Percentiles rank a stretch among this genome's conserved stretches.
Evolutionary conservation across 345 rosid species (phyloP).

Genomic region (Aegle marmelos): DNA sequence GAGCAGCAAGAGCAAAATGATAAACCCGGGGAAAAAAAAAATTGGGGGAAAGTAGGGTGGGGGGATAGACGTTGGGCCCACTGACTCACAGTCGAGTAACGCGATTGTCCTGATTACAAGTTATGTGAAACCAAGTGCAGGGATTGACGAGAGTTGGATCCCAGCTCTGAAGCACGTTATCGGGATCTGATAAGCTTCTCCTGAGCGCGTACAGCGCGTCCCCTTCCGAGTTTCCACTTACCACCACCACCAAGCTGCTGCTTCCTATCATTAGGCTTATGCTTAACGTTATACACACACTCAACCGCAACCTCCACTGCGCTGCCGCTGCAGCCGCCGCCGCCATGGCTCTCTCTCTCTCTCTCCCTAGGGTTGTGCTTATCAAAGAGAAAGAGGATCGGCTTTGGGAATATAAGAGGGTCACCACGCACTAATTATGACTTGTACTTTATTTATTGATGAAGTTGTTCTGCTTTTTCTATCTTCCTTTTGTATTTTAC

Average conservation of each 20-base stretch:
- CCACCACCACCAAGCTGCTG: conserved; percentile 18
- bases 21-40: too few species aligned
- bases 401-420: conserved; percentile 48
- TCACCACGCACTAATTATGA: background rate
- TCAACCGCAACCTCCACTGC: conserved; percentile 13
- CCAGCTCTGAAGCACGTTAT: conserved; percentile 96
- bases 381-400: conserved; percentile 28
- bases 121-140: conserved; percentile 97
- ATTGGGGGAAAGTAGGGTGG: background rate
- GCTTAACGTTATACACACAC: conserved; percentile 24
- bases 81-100: conserved; percentile 76
- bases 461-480: background rate
- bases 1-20: background rate
- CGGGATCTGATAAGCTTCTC: conserved; percentile 71
- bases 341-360: conserved; percentile 41
- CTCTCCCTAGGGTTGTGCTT: background rate
- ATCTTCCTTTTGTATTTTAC: too few species aligned
- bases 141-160: conserved; percentile 97
- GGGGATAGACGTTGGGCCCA: background rate
- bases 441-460: background rate
- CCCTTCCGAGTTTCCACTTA: conserved; percentile 73
- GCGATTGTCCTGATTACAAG: conserved; percentile 83
- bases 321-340: conserved; percentile 37
- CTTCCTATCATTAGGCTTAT: conserved; percentile 14
- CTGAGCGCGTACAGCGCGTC: conserved; percentile 80